These are phyloP conservation scores for Cladosporium sphaerospermum DNA, from an alignment of 2,329 filamentous ascomycete genomes.

Conservation along the genomic window DNA sequence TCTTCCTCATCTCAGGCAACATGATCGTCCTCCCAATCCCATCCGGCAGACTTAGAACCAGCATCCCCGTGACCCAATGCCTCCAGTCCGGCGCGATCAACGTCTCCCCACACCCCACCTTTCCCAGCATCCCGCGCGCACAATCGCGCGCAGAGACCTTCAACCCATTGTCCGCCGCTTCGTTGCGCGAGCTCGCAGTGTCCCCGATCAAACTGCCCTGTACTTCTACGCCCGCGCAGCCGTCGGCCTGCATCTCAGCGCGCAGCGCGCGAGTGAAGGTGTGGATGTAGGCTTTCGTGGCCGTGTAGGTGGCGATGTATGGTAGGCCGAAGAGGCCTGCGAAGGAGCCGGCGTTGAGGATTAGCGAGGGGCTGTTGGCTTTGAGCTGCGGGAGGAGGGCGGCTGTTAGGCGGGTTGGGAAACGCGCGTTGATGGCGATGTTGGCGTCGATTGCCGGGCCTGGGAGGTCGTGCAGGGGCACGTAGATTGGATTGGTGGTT, in stretches of 20 bases:
- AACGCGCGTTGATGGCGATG: conserved; percentile 45
- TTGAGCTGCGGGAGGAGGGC: conserved; percentile 42
- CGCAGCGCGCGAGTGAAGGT: conserved; percentile 36
- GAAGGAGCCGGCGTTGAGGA: conserved; percentile 48
- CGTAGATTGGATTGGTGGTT: conserved; percentile 28
- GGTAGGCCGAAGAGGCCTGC: conserved; percentile 41
- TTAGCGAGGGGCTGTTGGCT: conserved; percentile 37
- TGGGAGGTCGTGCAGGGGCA: conserved; percentile 32
- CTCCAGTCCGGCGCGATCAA: conserved; percentile 14
- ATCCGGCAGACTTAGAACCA: conserved; percentile 4
- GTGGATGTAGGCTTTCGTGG: conserved; percentile 42
- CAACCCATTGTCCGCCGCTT: conserved; percentile 7
- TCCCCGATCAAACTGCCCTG: conserved; percentile 17
- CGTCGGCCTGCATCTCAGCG: conserved; percentile 38
- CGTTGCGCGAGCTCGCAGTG: conserved; percentile 11
- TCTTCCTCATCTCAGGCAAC: conserved; percentile 1
- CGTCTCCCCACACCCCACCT: conserved; percentile 14
- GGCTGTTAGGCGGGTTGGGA: conserved; percentile 45
- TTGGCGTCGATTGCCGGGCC: conserved; percentile 36
- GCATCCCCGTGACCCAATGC: conserved; percentile 1
- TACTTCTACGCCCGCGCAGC: conserved; percentile 31
- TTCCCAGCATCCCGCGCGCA: conserved; percentile 13
- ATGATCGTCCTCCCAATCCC: conserved; percentile 1
- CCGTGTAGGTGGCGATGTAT: conserved; percentile 41
- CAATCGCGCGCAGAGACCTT: conserved; percentile 12